phyloP scores from a whole-genome alignment of 345 rosid genomes.

The Pistacia integerrima region DNA sequence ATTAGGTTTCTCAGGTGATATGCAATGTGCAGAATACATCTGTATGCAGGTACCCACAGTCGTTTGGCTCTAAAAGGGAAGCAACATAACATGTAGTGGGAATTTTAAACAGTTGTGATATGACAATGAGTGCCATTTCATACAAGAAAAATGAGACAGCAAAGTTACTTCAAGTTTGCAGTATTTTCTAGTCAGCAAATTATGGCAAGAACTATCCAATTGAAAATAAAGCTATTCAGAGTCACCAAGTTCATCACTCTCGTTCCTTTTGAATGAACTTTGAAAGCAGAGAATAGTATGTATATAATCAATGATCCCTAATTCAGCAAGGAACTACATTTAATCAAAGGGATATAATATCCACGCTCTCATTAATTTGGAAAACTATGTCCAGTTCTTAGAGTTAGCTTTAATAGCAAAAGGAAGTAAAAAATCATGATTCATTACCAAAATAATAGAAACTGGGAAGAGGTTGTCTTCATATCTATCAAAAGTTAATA shows the following conservation, averaged over 20 bases:
- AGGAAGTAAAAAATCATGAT: not conserved
- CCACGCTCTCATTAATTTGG: not conserved
- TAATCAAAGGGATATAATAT: not conserved
- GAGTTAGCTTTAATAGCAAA: not conserved
- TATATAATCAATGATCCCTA: not conserved
- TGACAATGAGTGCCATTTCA: not conserved
- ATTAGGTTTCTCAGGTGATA: not conserved
- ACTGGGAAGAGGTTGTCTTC: not conserved
- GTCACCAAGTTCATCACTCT: not conserved
- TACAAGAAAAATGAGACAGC: not conserved
- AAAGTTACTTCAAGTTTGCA: not conserved
- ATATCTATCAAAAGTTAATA: not conserved
- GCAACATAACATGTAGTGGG: not conserved
- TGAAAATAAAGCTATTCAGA: not conserved
- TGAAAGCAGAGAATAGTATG: not conserved
- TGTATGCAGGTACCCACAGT: not conserved
- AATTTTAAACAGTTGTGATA: not conserved
- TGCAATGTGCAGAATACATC: not conserved
- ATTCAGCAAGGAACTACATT: not conserved
- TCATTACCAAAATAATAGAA: not conserved
- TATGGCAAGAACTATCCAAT: not conserved
- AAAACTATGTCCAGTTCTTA: not conserved
- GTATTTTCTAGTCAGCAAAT: not conserved
- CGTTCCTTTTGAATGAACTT: not conserved
- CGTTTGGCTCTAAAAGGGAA: conserved; percentile 11